These are phyloP conservation scores for Stachybotrys elegans DNA, from an alignment of 2,329 filamentous ascomycete species.

Conservation along the genomic window DNA sequence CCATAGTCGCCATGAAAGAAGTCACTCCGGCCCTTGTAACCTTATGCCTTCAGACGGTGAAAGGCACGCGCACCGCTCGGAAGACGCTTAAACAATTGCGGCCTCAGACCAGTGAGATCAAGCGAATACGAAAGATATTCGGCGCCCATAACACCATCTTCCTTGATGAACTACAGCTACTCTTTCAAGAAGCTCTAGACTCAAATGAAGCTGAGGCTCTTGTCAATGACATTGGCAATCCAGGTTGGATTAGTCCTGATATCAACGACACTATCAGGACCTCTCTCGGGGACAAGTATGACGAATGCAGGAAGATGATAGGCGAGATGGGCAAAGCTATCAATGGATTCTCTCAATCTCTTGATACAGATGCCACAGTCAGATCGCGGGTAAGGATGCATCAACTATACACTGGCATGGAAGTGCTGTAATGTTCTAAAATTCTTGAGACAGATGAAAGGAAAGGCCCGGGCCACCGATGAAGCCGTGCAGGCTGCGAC, in stretches of 20 bases:
- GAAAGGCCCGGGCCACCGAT: too few species aligned
- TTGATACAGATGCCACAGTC: neutral
- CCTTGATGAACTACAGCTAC: neutral
- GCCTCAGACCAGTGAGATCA: conserved; percentile 1
- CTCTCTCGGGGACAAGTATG: neutral
- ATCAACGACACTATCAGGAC: neutral
- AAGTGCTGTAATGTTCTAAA: neutral
- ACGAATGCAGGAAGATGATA: neutral
- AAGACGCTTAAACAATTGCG: neutral
- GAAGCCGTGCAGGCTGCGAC: neutral
- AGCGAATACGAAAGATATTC: conserved; percentile 1
- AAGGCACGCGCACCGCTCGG: neutral
- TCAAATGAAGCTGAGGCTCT: neutral
- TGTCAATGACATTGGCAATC: neutral
- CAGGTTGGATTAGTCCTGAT: neutral
- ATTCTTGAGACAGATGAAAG: neutral
- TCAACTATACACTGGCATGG: neutral
- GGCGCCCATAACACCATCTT: neutral
- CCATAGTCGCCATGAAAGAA: neutral
- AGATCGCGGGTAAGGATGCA: neutral
- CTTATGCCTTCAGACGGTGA: neutral
- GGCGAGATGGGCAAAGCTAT: neutral
- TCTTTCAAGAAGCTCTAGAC: neutral
- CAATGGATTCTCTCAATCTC: neutral
- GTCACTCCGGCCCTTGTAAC: neutral